Conservation (phyloP, 129 eudicot genomes). For the Escallonia herrerae region DNA sequence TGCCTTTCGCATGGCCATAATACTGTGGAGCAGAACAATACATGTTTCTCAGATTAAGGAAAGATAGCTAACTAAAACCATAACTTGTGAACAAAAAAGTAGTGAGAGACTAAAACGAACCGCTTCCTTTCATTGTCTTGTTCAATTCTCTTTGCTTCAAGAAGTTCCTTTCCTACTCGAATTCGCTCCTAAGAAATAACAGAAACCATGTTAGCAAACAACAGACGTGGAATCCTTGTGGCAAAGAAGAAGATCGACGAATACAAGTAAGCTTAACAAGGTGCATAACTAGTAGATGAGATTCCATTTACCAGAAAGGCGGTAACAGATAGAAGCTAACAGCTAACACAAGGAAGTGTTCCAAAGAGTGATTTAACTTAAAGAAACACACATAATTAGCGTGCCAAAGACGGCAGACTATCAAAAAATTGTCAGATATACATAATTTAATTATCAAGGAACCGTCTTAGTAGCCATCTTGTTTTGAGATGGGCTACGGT, state of each 20-base stretch:
- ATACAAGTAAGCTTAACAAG: not conserved
- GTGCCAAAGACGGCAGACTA: too few relatives aligned
- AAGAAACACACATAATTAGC: too few relatives aligned
- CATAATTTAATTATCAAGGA: too few relatives aligned
- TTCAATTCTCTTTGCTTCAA: constrained; percentile 90
- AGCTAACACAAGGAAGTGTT: not conserved
- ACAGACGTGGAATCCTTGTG: not conserved
- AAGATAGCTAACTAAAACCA: not conserved
- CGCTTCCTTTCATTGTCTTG: constrained; percentile 98
- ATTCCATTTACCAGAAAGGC: not conserved
- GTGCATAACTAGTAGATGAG: constrained; percentile 1
- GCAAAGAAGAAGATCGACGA: not conserved
- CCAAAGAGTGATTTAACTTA: too few relatives aligned
- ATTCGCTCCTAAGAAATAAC: constrained; percentile 64
- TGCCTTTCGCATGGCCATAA: constrained; percentile 75
- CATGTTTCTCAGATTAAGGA: constrained; percentile 2
- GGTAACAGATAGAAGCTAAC: not conserved
- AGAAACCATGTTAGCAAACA: not conserved
- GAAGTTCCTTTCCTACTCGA: constrained; percentile 75
- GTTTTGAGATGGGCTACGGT: too few relatives aligned
- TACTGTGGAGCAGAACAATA: constrained; percentile 31
- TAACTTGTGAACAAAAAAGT: not conserved
- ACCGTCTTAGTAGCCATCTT: too few relatives aligned
- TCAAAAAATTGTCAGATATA: too few relatives aligned
- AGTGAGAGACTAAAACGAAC: constrained; percentile 20